Evolutionary conservation across 192 early-diverging fungal species (phyloP).

Genomic region (Bifiguratus adelaidae): DNA sequence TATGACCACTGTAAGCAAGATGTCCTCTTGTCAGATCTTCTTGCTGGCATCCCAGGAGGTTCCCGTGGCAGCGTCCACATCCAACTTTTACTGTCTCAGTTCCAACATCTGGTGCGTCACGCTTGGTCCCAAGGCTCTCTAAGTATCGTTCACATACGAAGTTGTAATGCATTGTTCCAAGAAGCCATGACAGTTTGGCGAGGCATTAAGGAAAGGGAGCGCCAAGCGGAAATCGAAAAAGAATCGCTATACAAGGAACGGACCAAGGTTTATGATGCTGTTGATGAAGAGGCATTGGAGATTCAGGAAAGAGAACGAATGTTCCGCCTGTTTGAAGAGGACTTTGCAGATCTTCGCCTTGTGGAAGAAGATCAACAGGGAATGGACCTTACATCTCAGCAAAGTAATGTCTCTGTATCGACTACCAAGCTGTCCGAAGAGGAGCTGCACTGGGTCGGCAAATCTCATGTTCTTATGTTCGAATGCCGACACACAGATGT

Average conservation of each 20-base stretch:
- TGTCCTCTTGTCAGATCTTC: too few relatives aligned
- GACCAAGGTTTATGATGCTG: slow-evolving; percentile 32
- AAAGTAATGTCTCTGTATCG: too few relatives aligned
- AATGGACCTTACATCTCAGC: too few relatives aligned
- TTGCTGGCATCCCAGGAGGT: too few relatives aligned
- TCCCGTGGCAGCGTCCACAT: too few relatives aligned
- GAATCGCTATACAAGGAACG: slow-evolving; percentile 42
- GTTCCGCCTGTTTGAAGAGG: slow-evolving; percentile 83
- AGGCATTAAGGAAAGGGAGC: slow-evolving; percentile 46
- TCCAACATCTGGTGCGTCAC: slow-evolving; percentile 27
- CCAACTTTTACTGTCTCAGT: too few relatives aligned
- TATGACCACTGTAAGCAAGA: too few relatives aligned
- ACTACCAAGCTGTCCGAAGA: too few relatives aligned
- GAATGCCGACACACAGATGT: too few relatives aligned
- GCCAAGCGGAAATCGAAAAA: slow-evolving; percentile 31
- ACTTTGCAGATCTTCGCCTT: slow-evolving; percentile 55
- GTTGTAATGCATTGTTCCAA: slow-evolving; percentile 37
- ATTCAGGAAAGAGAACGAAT: slow-evolving; percentile 60
- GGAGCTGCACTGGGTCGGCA: too few relatives aligned
- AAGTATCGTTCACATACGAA: slow-evolving; percentile 19
- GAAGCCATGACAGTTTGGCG: slow-evolving; percentile 52
- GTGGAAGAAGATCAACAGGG: slow-evolving; percentile 26
- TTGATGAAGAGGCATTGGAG: slow-evolving; percentile 53
- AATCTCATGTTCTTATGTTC: too few relatives aligned
- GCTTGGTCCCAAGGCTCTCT: slow-evolving; percentile 28